Percentiles rank a stretch among this genome's conserved stretches.
Evolutionary conservation across 352 stramenopile genomes (phyloP).

Genomic region (Globisporangium radiosum): DNA sequence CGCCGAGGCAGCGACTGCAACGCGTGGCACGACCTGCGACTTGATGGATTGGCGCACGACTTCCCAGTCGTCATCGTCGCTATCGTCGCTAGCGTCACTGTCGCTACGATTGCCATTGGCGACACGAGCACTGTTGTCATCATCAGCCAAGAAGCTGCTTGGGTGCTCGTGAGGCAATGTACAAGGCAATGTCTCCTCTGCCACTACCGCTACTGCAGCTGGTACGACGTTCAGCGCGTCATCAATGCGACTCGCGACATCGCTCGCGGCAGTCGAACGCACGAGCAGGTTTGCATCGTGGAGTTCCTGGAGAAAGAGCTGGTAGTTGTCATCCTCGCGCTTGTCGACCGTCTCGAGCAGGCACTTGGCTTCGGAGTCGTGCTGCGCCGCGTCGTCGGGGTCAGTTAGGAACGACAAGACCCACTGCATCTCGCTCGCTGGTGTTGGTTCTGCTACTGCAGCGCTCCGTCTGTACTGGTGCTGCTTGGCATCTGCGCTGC

Average conservation of each 20-base stretch:
- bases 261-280: conserved; percentile 7
- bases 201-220: too few species aligned
- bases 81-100: conserved; percentile 2
- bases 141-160: not conserved
- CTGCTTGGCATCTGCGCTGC: conserved; percentile 2
- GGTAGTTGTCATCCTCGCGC: conserved; percentile 65
- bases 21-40: conserved; percentile 4
- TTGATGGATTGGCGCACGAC: conserved; percentile 25
- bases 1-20: not conserved
- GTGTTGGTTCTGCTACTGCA: not conserved
- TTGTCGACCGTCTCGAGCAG: conserved; percentile 30
- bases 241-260: too few species aligned
- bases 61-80: conserved; percentile 31
- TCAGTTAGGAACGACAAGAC: conserved; percentile 57
- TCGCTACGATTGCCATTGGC: not conserved
- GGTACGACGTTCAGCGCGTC: too few species aligned
- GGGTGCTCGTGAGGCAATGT: too few species aligned
- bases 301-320: conserved; percentile 59
- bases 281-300: conserved; percentile 39
- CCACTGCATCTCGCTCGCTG: conserved; percentile 63
- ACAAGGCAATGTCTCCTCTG: too few species aligned
- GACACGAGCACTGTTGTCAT: not conserved
- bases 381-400: conserved; percentile 32
- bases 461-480: conserved; percentile 6
- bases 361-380: conserved; percentile 52